Conservation (phyloP, 208 protist species). For the Trypanosoma rangeli region DNA sequence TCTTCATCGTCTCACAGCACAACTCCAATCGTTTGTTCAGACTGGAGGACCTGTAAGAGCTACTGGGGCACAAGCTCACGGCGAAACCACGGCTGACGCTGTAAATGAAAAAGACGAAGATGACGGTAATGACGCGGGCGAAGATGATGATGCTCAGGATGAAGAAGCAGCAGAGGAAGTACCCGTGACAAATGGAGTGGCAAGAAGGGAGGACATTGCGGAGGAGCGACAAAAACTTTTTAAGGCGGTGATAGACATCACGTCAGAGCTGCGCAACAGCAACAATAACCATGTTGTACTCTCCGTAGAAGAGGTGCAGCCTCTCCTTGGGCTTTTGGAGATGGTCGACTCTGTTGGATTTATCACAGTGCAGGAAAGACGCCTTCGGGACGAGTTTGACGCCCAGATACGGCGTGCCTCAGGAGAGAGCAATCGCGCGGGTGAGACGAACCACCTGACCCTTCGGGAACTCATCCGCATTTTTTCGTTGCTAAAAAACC, state of each 20-base stretch:
- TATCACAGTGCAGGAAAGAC: conserved; percentile 24
- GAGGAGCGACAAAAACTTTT: conserved; percentile 25
- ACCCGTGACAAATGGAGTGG: neutral
- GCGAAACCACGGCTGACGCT: neutral
- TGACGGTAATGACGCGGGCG: neutral
- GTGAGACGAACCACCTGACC: neutral
- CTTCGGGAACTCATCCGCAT: conserved; percentile 16
- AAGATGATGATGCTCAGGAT: neutral
- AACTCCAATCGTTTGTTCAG: conserved; percentile 12
- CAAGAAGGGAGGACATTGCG: neutral
- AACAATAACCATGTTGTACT: conserved; percentile 17
- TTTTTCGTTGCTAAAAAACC: neutral
- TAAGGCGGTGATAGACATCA: conserved; percentile 36
- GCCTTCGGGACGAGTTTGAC: conserved; percentile 29
- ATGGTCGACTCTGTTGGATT: conserved; percentile 31
- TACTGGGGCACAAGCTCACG: neutral
- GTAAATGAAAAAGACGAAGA: neutral
- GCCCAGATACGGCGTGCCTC: conserved; percentile 21
- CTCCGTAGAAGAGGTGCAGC: conserved; percentile 29
- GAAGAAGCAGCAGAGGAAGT: conserved; percentile 6
- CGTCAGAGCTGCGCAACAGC: conserved; percentile 28
- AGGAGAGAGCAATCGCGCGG: neutral
- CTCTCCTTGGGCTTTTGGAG: conserved; percentile 27
- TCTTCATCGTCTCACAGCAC: conserved; percentile 12
- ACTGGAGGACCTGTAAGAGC: conserved; percentile 25